Percentiles rank a stretch among this genome's conserved stretches.
These are phyloP conservation scores for Suillus discolor DNA, from an alignment of 768 basidiomycete genomes.

Conservation along the genomic window DNA sequence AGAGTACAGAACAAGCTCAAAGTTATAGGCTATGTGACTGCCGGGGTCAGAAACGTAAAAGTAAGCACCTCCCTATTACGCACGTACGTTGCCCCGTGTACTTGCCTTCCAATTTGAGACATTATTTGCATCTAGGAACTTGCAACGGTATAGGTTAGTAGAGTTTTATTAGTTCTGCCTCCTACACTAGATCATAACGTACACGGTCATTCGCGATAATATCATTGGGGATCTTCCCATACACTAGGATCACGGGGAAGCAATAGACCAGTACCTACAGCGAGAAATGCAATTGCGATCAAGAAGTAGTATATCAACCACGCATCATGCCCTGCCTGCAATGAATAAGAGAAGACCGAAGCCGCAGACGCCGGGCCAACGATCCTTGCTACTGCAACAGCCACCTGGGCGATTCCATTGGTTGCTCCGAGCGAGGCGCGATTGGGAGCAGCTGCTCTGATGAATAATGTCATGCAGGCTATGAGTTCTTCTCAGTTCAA, in stretches of 20 bases:
- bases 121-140: too few relatives aligned
- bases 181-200: too few relatives aligned
- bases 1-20: too few relatives aligned
- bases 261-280: neutral
- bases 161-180: too few relatives aligned
- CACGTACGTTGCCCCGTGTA: too few relatives aligned
- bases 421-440: neutral
- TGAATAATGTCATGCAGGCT: neutral
- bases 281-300: neutral
- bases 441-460: constrained; percentile 10
- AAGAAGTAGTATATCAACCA: neutral
- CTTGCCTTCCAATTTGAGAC: too few relatives aligned
- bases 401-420: neutral
- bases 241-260: neutral
- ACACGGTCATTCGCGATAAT: neutral
- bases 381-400: neutral
- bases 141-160: too few relatives aligned
- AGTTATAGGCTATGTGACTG: too few relatives aligned
- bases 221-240: neutral
- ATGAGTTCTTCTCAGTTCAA: neutral
- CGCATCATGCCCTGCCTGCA: neutral
- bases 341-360: neutral
- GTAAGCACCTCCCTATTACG: too few relatives aligned
- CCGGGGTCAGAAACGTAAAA: too few relatives aligned
- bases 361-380: neutral